A percentile compares a stretch with the other conserved stretches of the same genome.
Conservation (phyloP, 225 moss, liverwort and hornwort genomes). For the Pleurozium schreberi region DNA sequence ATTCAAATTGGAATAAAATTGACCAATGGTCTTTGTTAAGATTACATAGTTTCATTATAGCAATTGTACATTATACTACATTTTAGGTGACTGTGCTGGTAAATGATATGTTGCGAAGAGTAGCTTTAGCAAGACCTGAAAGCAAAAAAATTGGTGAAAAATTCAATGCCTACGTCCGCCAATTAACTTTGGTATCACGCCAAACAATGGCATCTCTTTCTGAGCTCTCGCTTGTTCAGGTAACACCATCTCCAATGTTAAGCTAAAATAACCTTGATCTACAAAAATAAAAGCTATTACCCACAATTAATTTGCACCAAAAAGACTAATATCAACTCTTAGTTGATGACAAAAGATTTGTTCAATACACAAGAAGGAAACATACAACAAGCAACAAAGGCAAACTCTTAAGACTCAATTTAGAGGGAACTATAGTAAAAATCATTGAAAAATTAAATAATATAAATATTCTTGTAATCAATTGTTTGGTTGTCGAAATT, state of each 20-base stretch:
- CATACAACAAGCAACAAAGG: background rate
- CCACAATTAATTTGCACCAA: background rate
- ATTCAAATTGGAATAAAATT: background rate
- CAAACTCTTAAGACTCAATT: background rate
- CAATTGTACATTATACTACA: background rate
- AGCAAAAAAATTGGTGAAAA: conserved; percentile 15
- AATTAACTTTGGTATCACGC: conserved; percentile 29
- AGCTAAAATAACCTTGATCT: background rate
- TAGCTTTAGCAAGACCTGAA: conserved; percentile 18
- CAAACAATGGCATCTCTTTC: conserved; percentile 68
- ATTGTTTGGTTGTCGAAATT: background rate
- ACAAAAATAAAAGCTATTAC: background rate
- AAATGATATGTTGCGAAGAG: conserved; percentile 33
- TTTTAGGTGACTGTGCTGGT: conserved; percentile 43
- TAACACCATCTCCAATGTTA: background rate
- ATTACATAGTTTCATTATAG: background rate
- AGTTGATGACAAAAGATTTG: background rate
- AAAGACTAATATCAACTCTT: background rate
- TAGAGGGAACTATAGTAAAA: too few relatives aligned
- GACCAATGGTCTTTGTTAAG: background rate
- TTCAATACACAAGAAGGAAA: background rate
- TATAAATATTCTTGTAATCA: background rate
- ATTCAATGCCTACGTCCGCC: conserved; percentile 37
- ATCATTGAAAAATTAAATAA: background rate
- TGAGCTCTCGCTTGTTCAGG: conserved; percentile 77